Evolutionary conservation across 768 basidiomycete species (phyloP), one percentile per base, ranked within the genome.

Genomic region (Termitomyces sp.): DNA sequence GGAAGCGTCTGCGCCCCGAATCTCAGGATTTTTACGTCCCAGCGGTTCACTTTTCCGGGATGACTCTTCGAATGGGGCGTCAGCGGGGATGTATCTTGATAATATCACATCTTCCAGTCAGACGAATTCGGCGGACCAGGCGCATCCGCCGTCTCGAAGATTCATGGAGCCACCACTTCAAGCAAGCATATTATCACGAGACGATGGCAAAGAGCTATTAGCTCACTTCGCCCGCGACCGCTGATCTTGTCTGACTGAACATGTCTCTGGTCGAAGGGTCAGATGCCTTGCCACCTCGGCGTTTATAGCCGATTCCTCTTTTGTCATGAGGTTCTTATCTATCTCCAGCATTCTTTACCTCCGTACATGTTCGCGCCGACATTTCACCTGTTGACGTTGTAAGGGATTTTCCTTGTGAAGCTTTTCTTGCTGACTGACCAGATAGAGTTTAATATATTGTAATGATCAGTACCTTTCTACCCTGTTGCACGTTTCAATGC

Each of bases 1-100:
- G 87, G 84, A 83, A 74, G 80, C 81, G 85, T 86, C 87, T 87
- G 87, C 87, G 86, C 84, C 80, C 63, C 76, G 72, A 68, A 68
- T 66, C 61, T 66, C 67, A 53, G 61, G 65, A 63, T 65, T 70
- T 50, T 66, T 72, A 73, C 72, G 75, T 63, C 76, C 71, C 69
- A 80, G 76, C 70, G 75, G 66, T 64, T 69, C 65, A 44, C 66
- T 64, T 59, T 63, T 64, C 53, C 68, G 68, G 42, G 70, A 70
- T 46, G 60, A 61, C 33, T 45, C 57, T 53, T 13, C 62, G 16
- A 58, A 49, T 45, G 57, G 62, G 51, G 24, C 61, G 6, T 42
- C 63, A 45, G 48, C 69, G 53, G 72, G 70, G 30, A 61, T 69
- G 61, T 71, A 67, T 58, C 57, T 62, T 47, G 71, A 69, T 57